Conservation (phyloP, 495 filamentous ascomycete species). For the Collariella sp. region DNA sequence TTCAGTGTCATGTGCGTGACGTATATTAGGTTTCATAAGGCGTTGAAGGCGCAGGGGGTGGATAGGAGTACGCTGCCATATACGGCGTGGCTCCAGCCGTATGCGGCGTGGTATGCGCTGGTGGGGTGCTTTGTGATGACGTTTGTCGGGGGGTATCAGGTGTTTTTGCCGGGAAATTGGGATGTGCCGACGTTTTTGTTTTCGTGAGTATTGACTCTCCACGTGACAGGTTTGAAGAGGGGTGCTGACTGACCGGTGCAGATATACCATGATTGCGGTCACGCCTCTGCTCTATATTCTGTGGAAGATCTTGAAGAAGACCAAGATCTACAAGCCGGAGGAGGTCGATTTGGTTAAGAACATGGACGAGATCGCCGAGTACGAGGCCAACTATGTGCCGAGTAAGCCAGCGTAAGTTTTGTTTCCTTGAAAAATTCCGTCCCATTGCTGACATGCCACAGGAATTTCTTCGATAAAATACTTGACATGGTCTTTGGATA, state of each 20-base stretch:
- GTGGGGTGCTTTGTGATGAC: slow-evolving; percentile 56
- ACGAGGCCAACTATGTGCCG: slow-evolving; percentile 55
- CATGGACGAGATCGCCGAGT: slow-evolving; percentile 66
- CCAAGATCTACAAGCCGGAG: slow-evolving; percentile 45
- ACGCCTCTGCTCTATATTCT: slow-evolving; percentile 58
- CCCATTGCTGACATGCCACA: neutral
- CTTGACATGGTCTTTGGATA: slow-evolving; percentile 27
- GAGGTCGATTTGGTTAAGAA: slow-evolving; percentile 57
- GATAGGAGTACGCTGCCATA: slow-evolving; percentile 56
- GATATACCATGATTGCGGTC: slow-evolving; percentile 57
- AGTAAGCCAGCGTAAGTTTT: slow-evolving; percentile 48
- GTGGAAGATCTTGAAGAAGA: slow-evolving; percentile 64
- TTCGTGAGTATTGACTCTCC: slow-evolving; percentile 41
- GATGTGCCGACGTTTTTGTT: slow-evolving; percentile 66
- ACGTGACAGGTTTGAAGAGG: neutral
- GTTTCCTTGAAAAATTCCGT: neutral
- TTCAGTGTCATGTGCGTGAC: slow-evolving; percentile 61
- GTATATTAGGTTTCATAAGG: slow-evolving; percentile 64
- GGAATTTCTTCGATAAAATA: slow-evolving; percentile 20
- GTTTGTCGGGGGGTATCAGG: slow-evolving; percentile 66
- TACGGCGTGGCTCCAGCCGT: slow-evolving; percentile 57
- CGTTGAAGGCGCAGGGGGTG: slow-evolving; percentile 60
- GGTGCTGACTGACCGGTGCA: slow-evolving; percentile 6
- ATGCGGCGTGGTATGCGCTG: slow-evolving; percentile 59
- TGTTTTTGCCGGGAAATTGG: slow-evolving; percentile 62